Base-by-base conservation (phyloP, 2,329 filamentous ascomycete genomes). In the Dactylellina sp. region DNA sequence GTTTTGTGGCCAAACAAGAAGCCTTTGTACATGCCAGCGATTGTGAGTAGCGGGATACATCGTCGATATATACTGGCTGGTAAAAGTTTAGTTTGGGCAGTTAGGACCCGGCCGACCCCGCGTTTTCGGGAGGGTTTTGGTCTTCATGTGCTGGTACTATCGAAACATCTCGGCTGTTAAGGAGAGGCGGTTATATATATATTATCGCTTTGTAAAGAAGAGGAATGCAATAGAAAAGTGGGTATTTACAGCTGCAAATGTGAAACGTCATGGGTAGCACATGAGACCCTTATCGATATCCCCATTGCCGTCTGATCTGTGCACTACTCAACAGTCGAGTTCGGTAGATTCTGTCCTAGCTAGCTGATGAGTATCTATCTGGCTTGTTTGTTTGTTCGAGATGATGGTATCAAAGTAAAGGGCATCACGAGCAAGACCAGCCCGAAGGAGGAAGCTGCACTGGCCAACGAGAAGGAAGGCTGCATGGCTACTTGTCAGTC, bases 391-490 rank as follows among this genome's bases (percentile, higher is more conserved):
- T n/a, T n/a, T n/a, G n/a, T n/a, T n/a, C n/a, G n/a, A n/a, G n/a
- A n/a, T n/a, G n/a, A n/a, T 35, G 32, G 12, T 40, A 14, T 14
- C 3, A 40, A 3, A 16, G 9, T 40, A 5, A 16, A 12, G 18
- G 14, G 52, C 40, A 44, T 52, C 61, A 52, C 16, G 42, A 66
- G 63, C 53, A 35, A 24, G 52, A 44, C 52, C 62, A 59, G 44
- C 53, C 63, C 63, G 55, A 68, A 68, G 25, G 50, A 35, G 63
- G 63, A 60, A 68, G 63, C 63, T 60, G 56, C 24, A 40, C 40
- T 49, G 63, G 53, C 62, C 35, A 65, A 56, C 61, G 52, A 50
- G 20, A 47, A 47, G 50, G 61, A 39, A 55, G 24, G 61, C 50
- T 53, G 20, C 39, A 44, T 44, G 47, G 16, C 37, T 39, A 66